Evolutionary conservation across 306 rosid species (phyloP).

Genomic region (Vigna unguiculata): DNA sequence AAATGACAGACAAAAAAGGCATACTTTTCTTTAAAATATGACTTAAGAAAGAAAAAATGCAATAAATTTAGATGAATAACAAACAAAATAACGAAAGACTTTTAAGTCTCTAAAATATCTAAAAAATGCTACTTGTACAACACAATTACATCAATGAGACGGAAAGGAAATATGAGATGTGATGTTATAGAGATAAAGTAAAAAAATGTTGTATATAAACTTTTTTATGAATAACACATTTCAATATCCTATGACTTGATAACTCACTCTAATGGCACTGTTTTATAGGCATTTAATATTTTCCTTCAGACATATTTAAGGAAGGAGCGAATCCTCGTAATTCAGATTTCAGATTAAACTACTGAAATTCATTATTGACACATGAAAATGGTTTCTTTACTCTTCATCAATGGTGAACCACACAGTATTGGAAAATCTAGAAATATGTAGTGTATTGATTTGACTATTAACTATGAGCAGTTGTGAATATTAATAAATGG

Average conservation of each 20-base stretch:
- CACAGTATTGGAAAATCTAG: neutral
- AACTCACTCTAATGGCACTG: no score
- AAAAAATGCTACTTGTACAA: no score
- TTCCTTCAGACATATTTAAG: no score
- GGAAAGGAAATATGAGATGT: no score
- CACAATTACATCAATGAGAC: no score
- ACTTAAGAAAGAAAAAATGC: neutral
- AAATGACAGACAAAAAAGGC: neutral
- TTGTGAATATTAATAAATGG: slow-evolving; percentile 15
- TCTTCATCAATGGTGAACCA: slow-evolving; percentile 1
- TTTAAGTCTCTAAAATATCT: neutral
- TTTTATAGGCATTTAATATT: no score
- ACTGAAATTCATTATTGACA: neutral
- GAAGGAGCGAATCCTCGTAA: neutral
- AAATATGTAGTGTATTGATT: neutral
- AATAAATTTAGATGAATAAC: neutral
- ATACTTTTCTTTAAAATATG: neutral
- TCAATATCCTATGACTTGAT: no score
- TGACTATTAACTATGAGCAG: slow-evolving; percentile 17
- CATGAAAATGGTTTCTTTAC: slow-evolving; percentile 13
- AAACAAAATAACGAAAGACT: neutral
- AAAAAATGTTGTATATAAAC: no score
- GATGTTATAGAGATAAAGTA: no score
- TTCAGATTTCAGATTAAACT: neutral
- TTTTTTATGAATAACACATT: no score